Conservation (phyloP, 306 rosid genomes). For the Cucumis sativus region DNA sequence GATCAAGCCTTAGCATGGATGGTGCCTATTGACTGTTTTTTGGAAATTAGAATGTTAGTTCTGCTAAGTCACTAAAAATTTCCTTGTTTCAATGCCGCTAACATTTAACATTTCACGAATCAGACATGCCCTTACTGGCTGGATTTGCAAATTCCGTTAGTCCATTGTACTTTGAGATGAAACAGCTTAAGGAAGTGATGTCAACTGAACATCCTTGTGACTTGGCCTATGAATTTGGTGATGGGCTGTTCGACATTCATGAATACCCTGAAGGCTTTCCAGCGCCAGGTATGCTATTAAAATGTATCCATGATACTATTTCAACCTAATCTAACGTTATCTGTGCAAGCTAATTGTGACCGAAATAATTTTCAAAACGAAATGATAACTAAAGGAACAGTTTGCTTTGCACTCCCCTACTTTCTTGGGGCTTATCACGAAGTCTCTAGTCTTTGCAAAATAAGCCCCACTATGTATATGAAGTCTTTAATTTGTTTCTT, state of each 20-base stretch:
- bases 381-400: not conserved
- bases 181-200: constrained; percentile 64
- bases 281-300: constrained; percentile 29
- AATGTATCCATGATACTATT: not conserved
- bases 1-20: not conserved
- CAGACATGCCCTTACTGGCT: constrained; percentile 49
- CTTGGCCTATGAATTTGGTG: constrained; percentile 70
- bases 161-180: constrained; percentile 63
- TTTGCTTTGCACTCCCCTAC: not conserved
- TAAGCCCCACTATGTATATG: not conserved
- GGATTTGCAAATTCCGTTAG: constrained; percentile 40
- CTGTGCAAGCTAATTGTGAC: not conserved
- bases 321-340: not conserved
- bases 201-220: constrained; percentile 91
- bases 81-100: not conserved
- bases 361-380: not conserved
- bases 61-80: not conserved
- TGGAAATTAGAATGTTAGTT: not conserved
- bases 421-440: not conserved
- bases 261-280: constrained; percentile 75
- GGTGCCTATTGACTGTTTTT: not conserved
- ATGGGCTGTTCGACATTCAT: constrained; percentile 48
- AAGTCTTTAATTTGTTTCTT: not conserved
- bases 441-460: not conserved
- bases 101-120: constrained; percentile 4